phyloP scores from a whole-genome alignment of 257 asterid genomes.

The Datura wrightii region DNA sequence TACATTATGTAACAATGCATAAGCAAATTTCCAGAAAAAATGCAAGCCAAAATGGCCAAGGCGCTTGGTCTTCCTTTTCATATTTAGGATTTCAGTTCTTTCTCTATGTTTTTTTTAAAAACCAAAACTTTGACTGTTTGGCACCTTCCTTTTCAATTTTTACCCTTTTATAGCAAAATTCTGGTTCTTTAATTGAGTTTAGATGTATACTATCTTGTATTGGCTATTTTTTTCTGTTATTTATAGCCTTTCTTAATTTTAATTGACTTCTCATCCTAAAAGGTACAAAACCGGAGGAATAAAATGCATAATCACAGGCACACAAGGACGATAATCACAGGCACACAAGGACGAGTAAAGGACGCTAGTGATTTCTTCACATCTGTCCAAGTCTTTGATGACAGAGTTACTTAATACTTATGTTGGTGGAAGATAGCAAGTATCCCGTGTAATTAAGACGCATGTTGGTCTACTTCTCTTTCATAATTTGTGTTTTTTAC shows the following conservation, averaged over 20 bases:
- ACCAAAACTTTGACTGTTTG: no score
- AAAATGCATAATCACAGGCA: background rate
- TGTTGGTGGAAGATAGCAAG: background rate
- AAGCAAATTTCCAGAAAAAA: background rate
- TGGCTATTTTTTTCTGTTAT: background rate
- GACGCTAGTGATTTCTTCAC: no score
- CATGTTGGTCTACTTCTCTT: background rate
- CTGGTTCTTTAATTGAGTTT: background rate
- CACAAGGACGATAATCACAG: background rate
- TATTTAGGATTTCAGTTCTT: no score
- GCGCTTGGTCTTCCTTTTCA: no score
- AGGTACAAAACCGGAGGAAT: background rate
- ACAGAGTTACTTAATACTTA: background rate
- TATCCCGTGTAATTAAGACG: background rate
- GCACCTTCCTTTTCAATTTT: no score
- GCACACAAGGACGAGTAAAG: no score
- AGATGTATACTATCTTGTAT: background rate
- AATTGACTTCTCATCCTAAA: background rate
- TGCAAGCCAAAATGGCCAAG: no score
- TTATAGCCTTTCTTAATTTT: background rate
- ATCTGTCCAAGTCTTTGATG: background rate
- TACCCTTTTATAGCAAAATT: no score
- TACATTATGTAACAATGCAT: background rate
- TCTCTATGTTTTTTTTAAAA: no score
- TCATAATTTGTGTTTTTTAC: background rate